These are phyloP conservation scores for Pezicula carpinea DNA, from an alignment of 2,329 filamentous ascomycete genomes.

Conservation along the genomic window DNA sequence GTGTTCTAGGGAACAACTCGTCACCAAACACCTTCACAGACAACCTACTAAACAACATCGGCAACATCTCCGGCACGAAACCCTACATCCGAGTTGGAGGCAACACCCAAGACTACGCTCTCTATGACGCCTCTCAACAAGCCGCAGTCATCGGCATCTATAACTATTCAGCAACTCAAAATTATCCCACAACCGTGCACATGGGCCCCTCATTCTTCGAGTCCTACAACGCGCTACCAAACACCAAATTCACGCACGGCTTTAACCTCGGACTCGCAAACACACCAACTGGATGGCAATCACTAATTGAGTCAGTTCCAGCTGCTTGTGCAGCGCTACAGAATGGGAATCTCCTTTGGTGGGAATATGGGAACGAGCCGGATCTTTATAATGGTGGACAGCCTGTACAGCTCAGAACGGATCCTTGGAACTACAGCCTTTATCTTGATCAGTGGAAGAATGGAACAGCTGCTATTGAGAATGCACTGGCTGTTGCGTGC, in stretches of 20 bases:
- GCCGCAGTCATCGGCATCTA: conserved; percentile 48
- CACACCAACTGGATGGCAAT: conserved; percentile 43
- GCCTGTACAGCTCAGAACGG: conserved; percentile 45
- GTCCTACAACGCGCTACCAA: conserved; percentile 53
- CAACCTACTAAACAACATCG: conserved; percentile 54
- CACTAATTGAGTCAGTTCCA: conserved; percentile 48
- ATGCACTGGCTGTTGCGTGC: conserved; percentile 41
- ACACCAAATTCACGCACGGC: conserved; percentile 53
- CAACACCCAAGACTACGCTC: conserved; percentile 61
- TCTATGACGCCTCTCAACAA: conserved; percentile 50
- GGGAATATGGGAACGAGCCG: conserved; percentile 63
- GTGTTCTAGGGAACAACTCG: conserved; percentile 41
- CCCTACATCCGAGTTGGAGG: conserved; percentile 60
- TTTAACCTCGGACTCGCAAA: conserved; percentile 54
- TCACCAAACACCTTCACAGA: conserved; percentile 56
- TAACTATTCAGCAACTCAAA: conserved; percentile 42
- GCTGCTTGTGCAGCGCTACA: conserved; percentile 52
- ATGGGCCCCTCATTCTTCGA: conserved; percentile 61
- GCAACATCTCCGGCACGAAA: conserved; percentile 47
- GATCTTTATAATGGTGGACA: conserved; percentile 52
- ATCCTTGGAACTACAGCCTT: conserved; percentile 46
- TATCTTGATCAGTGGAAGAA: conserved; percentile 56
- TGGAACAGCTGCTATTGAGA: conserved; percentile 45
- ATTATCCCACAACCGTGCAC: conserved; percentile 56
- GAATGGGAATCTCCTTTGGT: conserved; percentile 46